These are phyloP conservation scores for Xylariales sp. DNA, from an alignment of 2,329 filamentous ascomycete genomes.

Conservation along the genomic window DNA sequence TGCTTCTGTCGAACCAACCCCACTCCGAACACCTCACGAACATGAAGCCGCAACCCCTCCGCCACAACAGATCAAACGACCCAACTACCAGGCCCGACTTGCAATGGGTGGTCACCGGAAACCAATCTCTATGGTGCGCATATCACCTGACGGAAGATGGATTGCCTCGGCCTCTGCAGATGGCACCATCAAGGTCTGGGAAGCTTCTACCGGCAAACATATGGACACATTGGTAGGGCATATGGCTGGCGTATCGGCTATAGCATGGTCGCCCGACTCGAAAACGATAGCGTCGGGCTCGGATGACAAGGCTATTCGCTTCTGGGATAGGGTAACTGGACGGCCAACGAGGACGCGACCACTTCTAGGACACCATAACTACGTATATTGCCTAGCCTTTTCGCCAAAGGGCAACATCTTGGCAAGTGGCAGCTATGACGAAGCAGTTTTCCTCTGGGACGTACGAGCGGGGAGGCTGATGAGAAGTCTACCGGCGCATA, in stretches of 20 bases:
- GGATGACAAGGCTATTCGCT: slow-evolving; percentile 91
- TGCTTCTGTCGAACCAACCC: slow-evolving; percentile 14
- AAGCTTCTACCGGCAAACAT: slow-evolving; percentile 69
- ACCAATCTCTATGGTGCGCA: slow-evolving; percentile 78
- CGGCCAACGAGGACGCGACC: slow-evolving; percentile 50
- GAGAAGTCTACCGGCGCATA: slow-evolving; percentile 88
- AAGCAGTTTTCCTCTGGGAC: slow-evolving; percentile 96
- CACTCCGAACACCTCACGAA: slow-evolving; percentile 12
- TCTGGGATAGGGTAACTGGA: slow-evolving; percentile 75
- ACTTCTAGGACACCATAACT: slow-evolving; percentile 88
- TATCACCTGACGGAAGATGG: slow-evolving; percentile 85
- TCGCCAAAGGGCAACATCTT: slow-evolving; percentile 98
- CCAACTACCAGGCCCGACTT: slow-evolving; percentile 67
- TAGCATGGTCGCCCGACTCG: slow-evolving; percentile 92
- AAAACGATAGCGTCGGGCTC: slow-evolving; percentile 84
- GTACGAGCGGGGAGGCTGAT: slow-evolving; percentile 82
- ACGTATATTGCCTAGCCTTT: slow-evolving; percentile 90
- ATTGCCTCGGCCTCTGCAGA: slow-evolving; percentile 90
- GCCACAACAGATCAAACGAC: slow-evolving; percentile 43
- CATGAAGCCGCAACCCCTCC: slow-evolving; percentile 25
- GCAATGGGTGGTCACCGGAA: slow-evolving; percentile 73
- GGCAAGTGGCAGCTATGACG: slow-evolving; percentile 91
- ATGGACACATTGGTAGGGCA: slow-evolving; percentile 90
- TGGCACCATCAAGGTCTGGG: slow-evolving; percentile 87
- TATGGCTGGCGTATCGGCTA: slow-evolving; percentile 83